Evolutionary conservation across 2,329 filamentous ascomycete species (phyloP), one percentile per base, ranked within the genome.

Genomic region (Berkeleyomyces basicola): DNA sequence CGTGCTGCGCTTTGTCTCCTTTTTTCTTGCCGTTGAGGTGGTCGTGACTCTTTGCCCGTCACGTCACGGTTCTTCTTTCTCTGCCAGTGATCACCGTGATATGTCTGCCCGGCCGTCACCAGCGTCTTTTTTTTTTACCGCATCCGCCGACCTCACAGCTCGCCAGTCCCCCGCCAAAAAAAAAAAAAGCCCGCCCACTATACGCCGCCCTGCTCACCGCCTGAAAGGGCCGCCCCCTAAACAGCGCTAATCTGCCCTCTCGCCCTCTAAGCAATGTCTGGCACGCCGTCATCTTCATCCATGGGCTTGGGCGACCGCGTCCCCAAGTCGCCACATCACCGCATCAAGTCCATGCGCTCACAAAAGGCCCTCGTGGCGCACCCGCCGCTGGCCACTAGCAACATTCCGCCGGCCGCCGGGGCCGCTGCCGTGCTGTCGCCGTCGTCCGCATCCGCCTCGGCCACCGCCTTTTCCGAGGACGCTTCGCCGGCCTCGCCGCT

Each of bases 291-390:
- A 39, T 55, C 51, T 7, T 7, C 33, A 55, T 55, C 51, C 51
- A 55, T 55, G 40, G 58, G 33, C 14, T 36, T 59, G 33, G 58
- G 58, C 43, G 58, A 59, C n/a, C 51, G 42, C 61, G 42, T 49
- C 6, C 46, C 58, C 39, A 43, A 43, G 31, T 58, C 46, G 43
- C 60, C 60, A 10, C 55, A 59, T 58, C 57, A 62, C 43, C 55
- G 53, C 11, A 47, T 63, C n/a, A 63, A 63, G 37, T 63, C 62
- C 14, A 63, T 63, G 58, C 62, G 62, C 39, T 63, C 60, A 39
- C 60, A 61, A 37, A 61, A 61, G 10, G 42, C n/a, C 5, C 37
- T 61, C 9, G 37, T n/a, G 11, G 37, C 39, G 44, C 33, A n/a
- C 5, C 16, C 39, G n/a, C 16, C 60, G 7, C 44, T 57, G n/a